Percentiles rank a stretch among this genome's conserved stretches.
Conservation (phyloP, 2,329 filamentous ascomycete species). For the Eurotiales sp. region DNA sequence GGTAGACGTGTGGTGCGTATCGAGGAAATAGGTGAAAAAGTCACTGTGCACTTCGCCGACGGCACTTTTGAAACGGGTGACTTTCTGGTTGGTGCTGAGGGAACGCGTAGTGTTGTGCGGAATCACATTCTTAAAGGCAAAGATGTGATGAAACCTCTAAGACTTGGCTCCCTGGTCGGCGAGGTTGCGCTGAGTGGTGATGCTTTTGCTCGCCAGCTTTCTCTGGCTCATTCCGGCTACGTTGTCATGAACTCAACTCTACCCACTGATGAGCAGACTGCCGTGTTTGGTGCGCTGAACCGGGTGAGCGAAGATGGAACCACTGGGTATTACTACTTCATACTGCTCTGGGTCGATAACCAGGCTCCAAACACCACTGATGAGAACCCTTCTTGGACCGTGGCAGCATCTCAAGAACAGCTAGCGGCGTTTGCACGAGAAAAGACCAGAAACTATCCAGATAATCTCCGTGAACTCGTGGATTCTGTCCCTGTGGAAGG, state of each 20-base stretch:
- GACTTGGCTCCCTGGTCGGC: not conserved
- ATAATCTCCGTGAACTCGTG: not conserved
- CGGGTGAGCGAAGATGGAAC: not conserved
- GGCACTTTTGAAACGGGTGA: conserved; percentile 39
- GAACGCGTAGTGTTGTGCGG: conserved; percentile 44
- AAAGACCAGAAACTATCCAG: not conserved
- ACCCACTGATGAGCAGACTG: not conserved
- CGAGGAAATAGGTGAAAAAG: conserved; percentile 29
- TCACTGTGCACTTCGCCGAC: conserved; percentile 48
- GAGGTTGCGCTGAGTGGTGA: not conserved
- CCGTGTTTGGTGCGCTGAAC: not conserved
- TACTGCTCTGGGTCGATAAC: not conserved
- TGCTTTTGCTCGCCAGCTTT: not conserved
- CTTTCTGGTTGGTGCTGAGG: conserved; percentile 52
- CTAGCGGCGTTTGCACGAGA: not conserved
- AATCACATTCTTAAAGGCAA: not conserved
- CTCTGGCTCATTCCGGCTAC: not conserved
- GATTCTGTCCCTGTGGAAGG: not conserved
- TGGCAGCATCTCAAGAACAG: not conserved
- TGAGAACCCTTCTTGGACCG: not conserved
- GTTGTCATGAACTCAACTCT: not conserved
- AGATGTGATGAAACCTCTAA: not conserved
- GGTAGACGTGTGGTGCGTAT: conserved; percentile 23
- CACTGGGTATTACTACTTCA: not conserved
- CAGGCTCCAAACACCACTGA: not conserved